Percentiles rank a stretch among this genome's conserved stretches.
Conservation (phyloP, 2,329 filamentous ascomycete genomes). For the Alternaria conjuncta region DNA sequence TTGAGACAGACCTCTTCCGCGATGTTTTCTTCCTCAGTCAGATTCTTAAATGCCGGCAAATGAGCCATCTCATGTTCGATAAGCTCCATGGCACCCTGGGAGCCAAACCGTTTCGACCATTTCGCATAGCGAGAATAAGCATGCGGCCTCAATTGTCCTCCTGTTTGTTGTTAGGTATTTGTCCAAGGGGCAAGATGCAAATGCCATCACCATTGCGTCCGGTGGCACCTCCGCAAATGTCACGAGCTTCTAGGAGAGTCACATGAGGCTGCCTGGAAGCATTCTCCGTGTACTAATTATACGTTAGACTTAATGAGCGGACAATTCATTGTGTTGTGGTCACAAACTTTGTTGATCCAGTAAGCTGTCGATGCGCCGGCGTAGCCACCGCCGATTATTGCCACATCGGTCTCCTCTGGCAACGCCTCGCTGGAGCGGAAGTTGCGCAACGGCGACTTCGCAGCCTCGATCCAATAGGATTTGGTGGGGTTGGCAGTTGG, state of each 20-base stretch:
- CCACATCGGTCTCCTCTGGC: constrained; percentile 16
- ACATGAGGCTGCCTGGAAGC: constrained; percentile 11
- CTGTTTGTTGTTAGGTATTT: not conserved
- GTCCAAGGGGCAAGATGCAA: not conserved
- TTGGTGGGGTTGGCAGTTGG: constrained; percentile 13
- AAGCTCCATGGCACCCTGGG: constrained; percentile 16
- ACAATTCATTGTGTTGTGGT: not conserved
- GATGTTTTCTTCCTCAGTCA: constrained; percentile 12
- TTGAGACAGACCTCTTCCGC: constrained; percentile 17
- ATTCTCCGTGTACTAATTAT: constrained; percentile 12
- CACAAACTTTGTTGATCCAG: constrained; percentile 20
- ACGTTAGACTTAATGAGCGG: not conserved
- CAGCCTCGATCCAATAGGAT: constrained; percentile 21
- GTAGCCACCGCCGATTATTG: constrained; percentile 18
- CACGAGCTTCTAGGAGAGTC: constrained; percentile 18
- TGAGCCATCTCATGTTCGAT: constrained; percentile 18
- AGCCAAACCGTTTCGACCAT: constrained; percentile 15
- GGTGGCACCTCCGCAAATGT: constrained; percentile 15
- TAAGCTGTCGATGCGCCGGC: constrained; percentile 18
- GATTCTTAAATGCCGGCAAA: constrained; percentile 11
- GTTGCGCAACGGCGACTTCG: constrained; percentile 12
- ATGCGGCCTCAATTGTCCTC: constrained; percentile 19
- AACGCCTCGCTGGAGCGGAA: constrained; percentile 15
- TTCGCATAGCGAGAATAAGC: constrained; percentile 16
- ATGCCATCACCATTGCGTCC: constrained; percentile 13